These are phyloP conservation scores for Escovopsis sp. DNA, from an alignment of 2,329 filamentous ascomycete genomes.

Conservation along the genomic window DNA sequence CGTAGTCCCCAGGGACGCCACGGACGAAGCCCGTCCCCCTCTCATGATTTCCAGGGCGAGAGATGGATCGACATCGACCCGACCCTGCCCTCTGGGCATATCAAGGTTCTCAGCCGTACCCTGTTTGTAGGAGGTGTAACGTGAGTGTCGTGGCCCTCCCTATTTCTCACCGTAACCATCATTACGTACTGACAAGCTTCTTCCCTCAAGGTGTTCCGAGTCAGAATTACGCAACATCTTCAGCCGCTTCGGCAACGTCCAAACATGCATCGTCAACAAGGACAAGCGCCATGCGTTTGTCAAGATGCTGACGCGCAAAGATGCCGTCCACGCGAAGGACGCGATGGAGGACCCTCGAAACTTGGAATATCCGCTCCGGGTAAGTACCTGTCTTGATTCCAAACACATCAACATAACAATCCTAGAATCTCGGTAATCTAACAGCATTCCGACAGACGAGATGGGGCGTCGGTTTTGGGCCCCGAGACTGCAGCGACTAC, in stretches of 20 bases:
- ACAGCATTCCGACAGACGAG: constrained; percentile 47
- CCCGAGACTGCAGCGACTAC: constrained; percentile 94
- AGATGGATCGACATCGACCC: constrained; percentile 76
- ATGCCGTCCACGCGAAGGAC: constrained; percentile 70
- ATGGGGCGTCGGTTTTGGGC: constrained; percentile 96
- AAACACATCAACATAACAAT: too few species aligned
- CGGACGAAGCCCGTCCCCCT: constrained; percentile 46
- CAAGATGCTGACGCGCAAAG: constrained; percentile 86
- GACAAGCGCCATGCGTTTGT: constrained; percentile 98
- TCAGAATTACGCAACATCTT: constrained; percentile 71
- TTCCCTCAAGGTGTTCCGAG: constrained; percentile 49
- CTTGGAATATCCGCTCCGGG: constrained; percentile 57
- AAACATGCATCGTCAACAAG: constrained; percentile 95
- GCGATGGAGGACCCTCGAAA: constrained; percentile 72
- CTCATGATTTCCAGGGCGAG: constrained; percentile 19
- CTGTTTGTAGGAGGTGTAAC: constrained; percentile 94
- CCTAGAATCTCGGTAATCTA: not conserved
- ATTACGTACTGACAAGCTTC: constrained; percentile 7
- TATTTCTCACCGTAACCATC: too few species aligned
- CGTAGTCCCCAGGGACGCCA: constrained; percentile 64
- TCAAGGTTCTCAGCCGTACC: constrained; percentile 89
- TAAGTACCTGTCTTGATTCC: constrained; percentile 24
- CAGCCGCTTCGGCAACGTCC: constrained; percentile 67
- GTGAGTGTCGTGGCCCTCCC: constrained; percentile 32
- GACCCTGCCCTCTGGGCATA: constrained; percentile 56